Base-by-base conservation (phyloP, 2,329 filamentous ascomycete genomes). In the Scedosporium dehoogii region DNA sequence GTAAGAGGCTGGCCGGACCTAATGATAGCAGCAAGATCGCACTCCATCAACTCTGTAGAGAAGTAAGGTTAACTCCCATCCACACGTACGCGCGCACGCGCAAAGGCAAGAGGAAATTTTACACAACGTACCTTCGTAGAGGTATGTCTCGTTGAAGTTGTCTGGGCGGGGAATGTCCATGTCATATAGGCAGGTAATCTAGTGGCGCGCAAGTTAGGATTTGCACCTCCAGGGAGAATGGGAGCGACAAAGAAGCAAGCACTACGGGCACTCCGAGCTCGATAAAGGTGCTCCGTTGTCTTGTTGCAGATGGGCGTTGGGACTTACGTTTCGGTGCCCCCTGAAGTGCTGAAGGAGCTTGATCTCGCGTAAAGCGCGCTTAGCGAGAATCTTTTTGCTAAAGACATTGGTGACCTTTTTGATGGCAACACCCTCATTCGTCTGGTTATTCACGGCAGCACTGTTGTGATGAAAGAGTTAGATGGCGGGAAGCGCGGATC, bases 371-470 rank as follows among this genome's bases (percentile, higher is more conserved):
- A 99, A 78, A 59, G 94, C 94, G 72, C 94, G 90, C 86, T 99
- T 99, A 70, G 94, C 94, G 68, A 99, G 84, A 69, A 99, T 99
- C 86, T 97, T 97, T 81, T 99, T 99, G 84, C 92, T 97, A 78
- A 99, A 99, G 70, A 99, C 93, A 89, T 99, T 99, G 80, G 94
- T 99, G 74, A 99, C 91, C 79, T 99, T 99, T 79, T 99, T 99
- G 82, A 99, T 94, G 70, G 94, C 94, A 66, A 99, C 92, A 48
- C 93, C 92, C 74, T 99, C 94, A 71, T 86, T 88, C 38, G 90
- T 96, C 75, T 92, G 86, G 73, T 86, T 88, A 81, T 97, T 97
- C 68, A 91, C 90, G 62, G 94, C 94, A 64, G 94, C 93, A 76
- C 92, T 96, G 73, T 42, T 27, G 25, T 6, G 27, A 21, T 25